phyloP scores from a whole-genome alignment of 805 yeast species.

The Tetrapisispora phaffii region DNA sequence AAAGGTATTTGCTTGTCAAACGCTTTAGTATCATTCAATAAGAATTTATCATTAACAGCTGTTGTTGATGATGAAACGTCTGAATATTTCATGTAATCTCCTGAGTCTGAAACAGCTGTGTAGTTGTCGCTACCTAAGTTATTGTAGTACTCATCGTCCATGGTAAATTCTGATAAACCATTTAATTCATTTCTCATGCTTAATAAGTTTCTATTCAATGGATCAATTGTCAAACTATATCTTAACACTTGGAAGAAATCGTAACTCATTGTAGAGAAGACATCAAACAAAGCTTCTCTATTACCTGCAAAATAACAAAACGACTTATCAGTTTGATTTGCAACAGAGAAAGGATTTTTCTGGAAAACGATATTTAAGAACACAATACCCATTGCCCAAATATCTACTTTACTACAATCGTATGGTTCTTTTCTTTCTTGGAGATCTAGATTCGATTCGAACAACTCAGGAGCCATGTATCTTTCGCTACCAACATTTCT shows the following conservation, averaged over 20 bases:
- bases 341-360: slow-evolving; percentile 76
- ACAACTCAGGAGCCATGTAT: slow-evolving; percentile 91
- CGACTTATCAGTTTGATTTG: slow-evolving; percentile 69
- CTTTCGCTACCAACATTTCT: slow-evolving; percentile 85
- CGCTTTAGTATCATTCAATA: not conserved
- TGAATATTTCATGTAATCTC: slow-evolving; percentile 15
- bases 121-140: slow-evolving; percentile 25
- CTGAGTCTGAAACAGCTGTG: slow-evolving; percentile 27
- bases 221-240: slow-evolving; percentile 72
- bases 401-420: slow-evolving; percentile 72
- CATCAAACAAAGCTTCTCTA: slow-evolving; percentile 84
- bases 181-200: slow-evolving; percentile 51
- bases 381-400: slow-evolving; percentile 85
- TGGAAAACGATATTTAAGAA: slow-evolving; percentile 78
- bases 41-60: not conserved
- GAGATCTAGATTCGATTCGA: slow-evolving; percentile 40
- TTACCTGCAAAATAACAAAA: slow-evolving; percentile 79
- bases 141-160: slow-evolving; percentile 62
- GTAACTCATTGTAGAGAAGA: slow-evolving; percentile 78
- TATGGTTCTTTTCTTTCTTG: slow-evolving; percentile 44
- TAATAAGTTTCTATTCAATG: slow-evolving; percentile 63
- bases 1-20: slow-evolving; percentile 11
- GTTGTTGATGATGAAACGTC: slow-evolving; percentile 22
- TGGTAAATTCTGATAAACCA: slow-evolving; percentile 58
- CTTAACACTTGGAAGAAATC: slow-evolving; percentile 82